These are phyloP conservation scores for Eucommia ulmoides DNA, from an alignment of 257 asterid species.

Conservation along the genomic window DNA sequence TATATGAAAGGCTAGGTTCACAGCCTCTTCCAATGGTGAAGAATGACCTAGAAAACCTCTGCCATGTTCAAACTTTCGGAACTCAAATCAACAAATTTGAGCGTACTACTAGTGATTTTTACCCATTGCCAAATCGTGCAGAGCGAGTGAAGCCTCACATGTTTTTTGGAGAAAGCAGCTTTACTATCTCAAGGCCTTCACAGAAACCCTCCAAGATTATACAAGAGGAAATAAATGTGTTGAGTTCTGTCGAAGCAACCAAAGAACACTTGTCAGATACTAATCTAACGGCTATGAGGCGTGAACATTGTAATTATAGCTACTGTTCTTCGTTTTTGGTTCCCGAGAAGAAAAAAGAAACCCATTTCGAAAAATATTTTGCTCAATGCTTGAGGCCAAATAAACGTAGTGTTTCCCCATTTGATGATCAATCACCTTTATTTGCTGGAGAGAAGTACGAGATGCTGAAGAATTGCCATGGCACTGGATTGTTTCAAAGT, in stretches of 20 bases:
- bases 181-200: conserved; percentile 15
- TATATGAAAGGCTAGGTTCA: conserved; percentile 11
- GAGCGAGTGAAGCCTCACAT: conserved; percentile 19
- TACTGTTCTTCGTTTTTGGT: conserved; percentile 13
- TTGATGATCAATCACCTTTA: conserved; percentile 9
- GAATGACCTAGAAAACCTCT: too few species aligned
- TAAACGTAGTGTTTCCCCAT: conserved; percentile 8
- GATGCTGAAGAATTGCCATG: conserved; percentile 13
- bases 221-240: not conserved
- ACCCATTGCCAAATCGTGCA: too few species aligned
- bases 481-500: conserved; percentile 7
- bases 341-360: conserved; percentile 11
- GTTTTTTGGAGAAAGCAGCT: conserved; percentile 14
- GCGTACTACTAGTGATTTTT: too few species aligned
- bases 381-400: conserved; percentile 12
- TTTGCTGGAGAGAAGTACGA: conserved; percentile 16
- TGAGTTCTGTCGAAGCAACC: conserved; percentile 8
- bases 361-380: conserved; percentile 7
- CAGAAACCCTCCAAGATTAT: conserved; percentile 7
- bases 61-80: too few species aligned
- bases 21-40: conserved; percentile 3
- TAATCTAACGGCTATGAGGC: conserved; percentile 14
- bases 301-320: conserved; percentile 13
- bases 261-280: conserved; percentile 15
- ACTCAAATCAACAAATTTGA: too few species aligned